These are phyloP conservation scores for Geranium incanum DNA, from an alignment of 441 rosid genomes.

Conservation along the genomic window DNA sequence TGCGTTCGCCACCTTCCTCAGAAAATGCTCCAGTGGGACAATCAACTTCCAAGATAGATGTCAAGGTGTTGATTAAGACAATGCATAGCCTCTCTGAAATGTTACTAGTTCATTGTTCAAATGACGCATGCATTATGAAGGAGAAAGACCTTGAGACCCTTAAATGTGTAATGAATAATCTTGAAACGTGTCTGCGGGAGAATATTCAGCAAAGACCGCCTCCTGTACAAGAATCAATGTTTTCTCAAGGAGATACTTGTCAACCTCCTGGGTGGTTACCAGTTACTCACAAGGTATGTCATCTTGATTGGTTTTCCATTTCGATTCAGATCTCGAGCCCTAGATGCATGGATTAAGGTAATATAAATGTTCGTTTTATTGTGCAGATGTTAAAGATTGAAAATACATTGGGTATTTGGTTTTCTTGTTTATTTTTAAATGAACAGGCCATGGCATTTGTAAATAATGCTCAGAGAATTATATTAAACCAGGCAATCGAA, in stretches of 20 bases:
- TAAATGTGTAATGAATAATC: constrained; percentile 46
- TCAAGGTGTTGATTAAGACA: constrained; percentile 40
- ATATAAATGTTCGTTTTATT: too few species aligned
- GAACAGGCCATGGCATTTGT: too few species aligned
- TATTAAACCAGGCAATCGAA: too few species aligned
- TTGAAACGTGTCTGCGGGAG: constrained; percentile 42
- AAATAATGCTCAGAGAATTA: too few species aligned
- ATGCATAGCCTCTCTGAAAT: constrained; percentile 58
- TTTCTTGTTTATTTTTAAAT: neutral
- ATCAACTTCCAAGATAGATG: constrained; percentile 34
- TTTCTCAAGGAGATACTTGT: constrained; percentile 22
- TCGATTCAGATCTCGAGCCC: neutral
- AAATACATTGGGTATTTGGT: neutral
- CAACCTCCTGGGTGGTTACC: constrained; percentile 25
- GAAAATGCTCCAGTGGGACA: constrained; percentile 27
- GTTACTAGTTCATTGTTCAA: constrained; percentile 53
- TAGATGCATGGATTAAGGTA: neutral
- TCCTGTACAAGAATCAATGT: constrained; percentile 26
- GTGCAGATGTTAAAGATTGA: neutral
- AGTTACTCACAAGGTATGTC: constrained; percentile 43
- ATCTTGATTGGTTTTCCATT: neutral
- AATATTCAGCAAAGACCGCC: constrained; percentile 25
- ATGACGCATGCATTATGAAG: constrained; percentile 38
- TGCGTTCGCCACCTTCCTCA: constrained; percentile 30
- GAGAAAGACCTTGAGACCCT: constrained; percentile 46